A percentile compares a stretch with the other conserved stretches of the same genome.
Conservation (phyloP, 805 yeast species). For the Starmerella asiatica region DNA sequence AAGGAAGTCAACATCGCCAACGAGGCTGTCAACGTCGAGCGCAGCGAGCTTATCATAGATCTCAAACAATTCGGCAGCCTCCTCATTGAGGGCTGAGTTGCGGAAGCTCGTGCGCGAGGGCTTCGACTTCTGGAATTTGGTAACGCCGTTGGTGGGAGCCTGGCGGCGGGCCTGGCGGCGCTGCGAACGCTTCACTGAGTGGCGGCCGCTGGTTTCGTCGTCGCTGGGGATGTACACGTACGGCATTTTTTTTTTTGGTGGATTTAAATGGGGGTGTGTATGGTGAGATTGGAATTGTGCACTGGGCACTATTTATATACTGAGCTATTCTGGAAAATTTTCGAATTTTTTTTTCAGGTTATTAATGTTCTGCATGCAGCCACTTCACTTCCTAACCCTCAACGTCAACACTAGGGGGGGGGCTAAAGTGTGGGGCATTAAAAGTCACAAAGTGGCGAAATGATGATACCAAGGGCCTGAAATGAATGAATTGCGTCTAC, state of each 20-base stretch:
- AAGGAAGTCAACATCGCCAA: conserved; percentile 21
- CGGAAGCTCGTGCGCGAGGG: conserved; percentile 7
- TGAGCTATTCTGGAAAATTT: conserved; percentile 3
- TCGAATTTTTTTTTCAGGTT: conserved; percentile 18
- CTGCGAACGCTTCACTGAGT: too few species aligned
- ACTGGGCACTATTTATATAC: conserved; percentile 8
- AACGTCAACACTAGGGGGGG: too few species aligned
- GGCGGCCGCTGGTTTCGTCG: conserved; percentile 12
- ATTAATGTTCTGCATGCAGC: conserved; percentile 9
- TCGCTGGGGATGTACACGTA: conserved; percentile 24
- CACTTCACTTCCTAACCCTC: background rate
- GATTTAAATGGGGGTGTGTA: conserved; percentile 1
- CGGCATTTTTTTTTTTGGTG: conserved; percentile 18
- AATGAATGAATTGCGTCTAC: too few species aligned
- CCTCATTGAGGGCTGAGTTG: conserved; percentile 17
- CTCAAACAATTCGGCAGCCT: conserved; percentile 21
- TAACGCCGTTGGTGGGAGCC: conserved; percentile 8
- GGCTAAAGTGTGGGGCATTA: too few species aligned
- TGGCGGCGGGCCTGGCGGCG: background rate
- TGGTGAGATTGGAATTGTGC: background rate
- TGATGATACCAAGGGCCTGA: too few species aligned
- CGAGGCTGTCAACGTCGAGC: conserved; percentile 21
- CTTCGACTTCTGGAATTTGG: conserved; percentile 5
- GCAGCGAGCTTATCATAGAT: conserved; percentile 21
- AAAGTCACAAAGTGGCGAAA: too few species aligned